phyloP scores from a whole-genome alignment of 345 rosid genomes.

The Populus euphratica region DNA sequence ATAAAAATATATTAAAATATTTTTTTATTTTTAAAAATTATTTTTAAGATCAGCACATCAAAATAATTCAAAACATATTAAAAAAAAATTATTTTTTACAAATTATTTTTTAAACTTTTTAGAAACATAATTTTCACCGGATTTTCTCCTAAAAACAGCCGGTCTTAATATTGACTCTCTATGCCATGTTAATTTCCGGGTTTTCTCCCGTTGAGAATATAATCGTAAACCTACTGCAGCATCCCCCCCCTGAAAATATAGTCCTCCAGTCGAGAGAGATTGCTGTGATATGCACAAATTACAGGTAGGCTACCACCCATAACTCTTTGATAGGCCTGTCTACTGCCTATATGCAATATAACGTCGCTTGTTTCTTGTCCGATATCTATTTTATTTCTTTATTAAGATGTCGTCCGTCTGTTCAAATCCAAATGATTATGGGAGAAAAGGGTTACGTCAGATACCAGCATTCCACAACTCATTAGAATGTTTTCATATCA shows the following conservation, averaged over 20 bases:
- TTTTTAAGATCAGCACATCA: no score
- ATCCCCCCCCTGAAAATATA: no score
- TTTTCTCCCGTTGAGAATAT: not conserved
- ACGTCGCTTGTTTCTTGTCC: conserved; percentile 28
- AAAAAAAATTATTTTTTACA: no score
- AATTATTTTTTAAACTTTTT: no score
- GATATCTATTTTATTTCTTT: conserved; percentile 13
- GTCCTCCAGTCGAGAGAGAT: not conserved
- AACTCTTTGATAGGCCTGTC: conserved; percentile 46
- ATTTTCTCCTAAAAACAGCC: not conserved
- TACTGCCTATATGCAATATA: conserved; percentile 33
- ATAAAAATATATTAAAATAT: no score
- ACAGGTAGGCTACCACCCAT: conserved; percentile 25
- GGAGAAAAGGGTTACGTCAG: conserved; percentile 15
- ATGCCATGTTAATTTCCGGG: not conserved
- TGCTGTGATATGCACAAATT: not conserved
- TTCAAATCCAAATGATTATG: not conserved
- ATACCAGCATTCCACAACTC: conserved; percentile 19
- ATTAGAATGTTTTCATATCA: conserved; percentile 7
- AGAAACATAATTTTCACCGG: no score
- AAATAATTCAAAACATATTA: no score
- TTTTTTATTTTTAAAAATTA: no score
- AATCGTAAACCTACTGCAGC: not conserved
- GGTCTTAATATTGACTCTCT: not conserved
- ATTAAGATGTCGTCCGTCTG: not conserved